A percentile compares a stretch with the other conserved stretches of the same genome.
These are phyloP conservation scores for Epichloe hybrida DNA, from an alignment of 2,329 filamentous ascomycete species.

Conservation along the genomic window DNA sequence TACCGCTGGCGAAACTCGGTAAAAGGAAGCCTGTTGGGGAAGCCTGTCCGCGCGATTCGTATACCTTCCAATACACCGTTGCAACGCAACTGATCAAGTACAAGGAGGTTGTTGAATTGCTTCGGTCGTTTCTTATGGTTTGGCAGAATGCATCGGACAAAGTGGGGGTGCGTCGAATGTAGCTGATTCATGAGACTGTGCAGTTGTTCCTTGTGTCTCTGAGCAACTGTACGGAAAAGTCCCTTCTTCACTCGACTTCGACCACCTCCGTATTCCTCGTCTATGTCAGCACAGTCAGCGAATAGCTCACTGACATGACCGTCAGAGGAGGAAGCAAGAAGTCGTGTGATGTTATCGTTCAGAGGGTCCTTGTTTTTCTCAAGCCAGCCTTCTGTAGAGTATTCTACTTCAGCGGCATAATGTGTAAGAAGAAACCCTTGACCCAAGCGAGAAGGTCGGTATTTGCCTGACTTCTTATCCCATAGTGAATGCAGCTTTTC, in stretches of 20 bases:
- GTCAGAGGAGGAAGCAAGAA: slow-evolving; percentile 71
- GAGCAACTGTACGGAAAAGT: slow-evolving; percentile 89
- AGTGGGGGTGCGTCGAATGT: slow-evolving; percentile 93
- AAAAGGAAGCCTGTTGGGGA: slow-evolving; percentile 86
- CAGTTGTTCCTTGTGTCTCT: slow-evolving; percentile 96
- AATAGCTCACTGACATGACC: slow-evolving; percentile 77
- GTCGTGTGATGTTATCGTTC: slow-evolving; percentile 88
- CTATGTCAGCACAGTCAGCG: slow-evolving; percentile 69
- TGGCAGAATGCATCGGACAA: slow-evolving; percentile 92
- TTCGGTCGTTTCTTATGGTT: slow-evolving; percentile 98
- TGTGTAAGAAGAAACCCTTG: slow-evolving; percentile 95
- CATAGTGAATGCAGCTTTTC: slow-evolving; percentile 95
- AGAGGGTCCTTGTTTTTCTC: slow-evolving; percentile 99
- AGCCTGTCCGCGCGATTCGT: slow-evolving; percentile 89
- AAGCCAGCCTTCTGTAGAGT: slow-evolving; percentile 86
- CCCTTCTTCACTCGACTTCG: slow-evolving; percentile 88
- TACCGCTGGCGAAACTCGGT: slow-evolving; percentile 91
- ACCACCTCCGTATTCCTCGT: slow-evolving; percentile 56
- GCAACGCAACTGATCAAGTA: slow-evolving; percentile 91
- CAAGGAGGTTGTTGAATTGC: slow-evolving; percentile 79
- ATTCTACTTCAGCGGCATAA: slow-evolving; percentile 95
- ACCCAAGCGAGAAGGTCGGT: slow-evolving; percentile 71
- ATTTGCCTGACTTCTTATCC: slow-evolving; percentile 93
- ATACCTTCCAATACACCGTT: slow-evolving; percentile 99
- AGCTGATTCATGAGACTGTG: slow-evolving; percentile 90